Evolutionary conservation across 495 filamentous ascomycete genomes (phyloP).

Genomic region (Bacidia rubella): DNA sequence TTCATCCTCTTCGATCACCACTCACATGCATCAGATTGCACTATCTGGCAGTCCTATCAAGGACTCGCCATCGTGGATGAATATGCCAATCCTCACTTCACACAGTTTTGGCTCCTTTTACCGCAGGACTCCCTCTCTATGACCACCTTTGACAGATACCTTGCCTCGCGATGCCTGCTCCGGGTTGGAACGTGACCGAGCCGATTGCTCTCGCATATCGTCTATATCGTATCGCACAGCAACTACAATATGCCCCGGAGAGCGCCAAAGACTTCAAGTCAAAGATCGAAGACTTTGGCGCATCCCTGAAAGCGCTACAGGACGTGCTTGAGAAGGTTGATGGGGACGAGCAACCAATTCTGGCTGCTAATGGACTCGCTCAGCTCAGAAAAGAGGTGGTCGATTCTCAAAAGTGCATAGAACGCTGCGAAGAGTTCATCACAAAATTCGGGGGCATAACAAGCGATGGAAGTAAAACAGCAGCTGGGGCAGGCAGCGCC

Average conservation of each 20-base stretch:
- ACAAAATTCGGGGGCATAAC: neutral
- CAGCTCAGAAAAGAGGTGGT: neutral
- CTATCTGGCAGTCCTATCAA: too few relatives aligned
- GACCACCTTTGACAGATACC: too few relatives aligned
- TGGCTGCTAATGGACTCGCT: slow-evolving; percentile 2
- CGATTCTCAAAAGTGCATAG: slow-evolving; percentile 6
- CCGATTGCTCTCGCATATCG: slow-evolving; percentile 9
- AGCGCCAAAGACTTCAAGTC: slow-evolving; percentile 9
- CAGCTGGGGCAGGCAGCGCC: neutral
- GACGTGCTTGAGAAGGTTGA: neutral
- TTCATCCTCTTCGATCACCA: too few relatives aligned
- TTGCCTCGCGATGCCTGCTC: slow-evolving; percentile 5
- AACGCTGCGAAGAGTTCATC: slow-evolving; percentile 9
- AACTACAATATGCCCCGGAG: slow-evolving; percentile 9
- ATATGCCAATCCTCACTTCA: too few relatives aligned
- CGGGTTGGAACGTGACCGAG: slow-evolving; percentile 15
- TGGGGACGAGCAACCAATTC: neutral
- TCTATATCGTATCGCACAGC: slow-evolving; percentile 8
- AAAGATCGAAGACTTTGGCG: slow-evolving; percentile 7
- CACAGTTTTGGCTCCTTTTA: too few relatives aligned
- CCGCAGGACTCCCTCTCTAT: too few relatives aligned
- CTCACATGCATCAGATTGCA: too few relatives aligned
- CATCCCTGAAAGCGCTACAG: slow-evolving; percentile 5
- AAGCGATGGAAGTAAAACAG: neutral
- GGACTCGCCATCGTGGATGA: too few relatives aligned